Conservation (phyloP, 75 land plant genomes). For the Gnetum montanum region DNA sequence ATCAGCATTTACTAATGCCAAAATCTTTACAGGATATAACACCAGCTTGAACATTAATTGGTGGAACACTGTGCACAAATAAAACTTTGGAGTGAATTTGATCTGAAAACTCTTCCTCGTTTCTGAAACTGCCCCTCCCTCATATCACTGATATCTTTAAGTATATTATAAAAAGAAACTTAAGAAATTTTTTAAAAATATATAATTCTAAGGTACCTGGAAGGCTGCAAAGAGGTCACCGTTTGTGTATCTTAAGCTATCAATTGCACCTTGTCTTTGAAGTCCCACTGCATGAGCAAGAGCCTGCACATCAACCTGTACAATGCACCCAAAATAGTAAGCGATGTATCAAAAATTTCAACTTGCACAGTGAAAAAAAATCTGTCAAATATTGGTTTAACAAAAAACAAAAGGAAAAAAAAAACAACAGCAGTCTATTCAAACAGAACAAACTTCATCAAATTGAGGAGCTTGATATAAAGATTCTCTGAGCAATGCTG, state of each 20-base stretch:
- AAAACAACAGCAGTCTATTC: neutral
- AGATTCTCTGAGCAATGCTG: constrained; percentile 64
- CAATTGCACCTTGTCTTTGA: constrained; percentile 89
- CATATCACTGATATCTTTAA: too few species aligned
- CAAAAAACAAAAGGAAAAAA: constrained; percentile 3
- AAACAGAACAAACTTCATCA: constrained; percentile 67
- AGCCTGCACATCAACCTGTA: constrained; percentile 89
- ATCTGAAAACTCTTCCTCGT: too few species aligned
- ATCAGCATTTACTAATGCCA: too few species aligned
- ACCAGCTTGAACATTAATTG: too few species aligned
- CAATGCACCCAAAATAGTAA: neutral
- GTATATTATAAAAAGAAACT: too few species aligned
- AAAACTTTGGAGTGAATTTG: too few species aligned
- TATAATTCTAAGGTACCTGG: too few species aligned
- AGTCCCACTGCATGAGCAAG: constrained; percentile 94
- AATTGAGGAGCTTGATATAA: constrained; percentile 76
- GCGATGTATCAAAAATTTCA: neutral
- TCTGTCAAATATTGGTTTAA: neutral
- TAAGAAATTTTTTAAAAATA: too few species aligned
- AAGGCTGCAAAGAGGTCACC: constrained; percentile 83
- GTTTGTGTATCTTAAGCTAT: constrained; percentile 81
- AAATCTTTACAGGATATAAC: too few species aligned
- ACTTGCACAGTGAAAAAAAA: too few species aligned
- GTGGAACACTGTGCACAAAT: too few species aligned
- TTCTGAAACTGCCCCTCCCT: too few species aligned